Evolutionary conservation across 2,329 filamentous ascomycete genomes (phyloP).

Genomic region (Beauveria bassiana): DNA sequence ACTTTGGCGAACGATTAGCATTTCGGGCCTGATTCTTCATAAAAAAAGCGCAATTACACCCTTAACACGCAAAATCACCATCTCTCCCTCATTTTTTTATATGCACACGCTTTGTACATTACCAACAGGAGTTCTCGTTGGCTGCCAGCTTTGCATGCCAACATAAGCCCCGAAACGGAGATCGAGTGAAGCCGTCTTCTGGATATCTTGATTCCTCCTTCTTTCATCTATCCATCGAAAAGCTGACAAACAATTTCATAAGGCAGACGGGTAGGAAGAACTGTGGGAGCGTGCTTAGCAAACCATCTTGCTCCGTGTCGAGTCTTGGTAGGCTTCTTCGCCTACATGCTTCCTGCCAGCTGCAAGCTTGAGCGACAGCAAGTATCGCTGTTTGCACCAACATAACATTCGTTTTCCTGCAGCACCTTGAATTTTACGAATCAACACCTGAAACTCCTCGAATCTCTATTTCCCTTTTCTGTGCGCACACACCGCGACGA

Average conservation of each 20-base stretch:
- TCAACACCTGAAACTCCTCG: neutral
- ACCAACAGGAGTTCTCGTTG: neutral
- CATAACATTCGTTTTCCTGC: neutral
- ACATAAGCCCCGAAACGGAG: neutral
- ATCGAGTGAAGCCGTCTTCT: neutral
- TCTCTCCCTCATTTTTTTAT: neutral
- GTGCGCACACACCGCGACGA: neutral
- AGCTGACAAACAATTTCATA: no score
- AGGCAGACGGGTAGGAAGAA: neutral
- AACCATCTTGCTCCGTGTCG: neutral
- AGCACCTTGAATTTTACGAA: neutral
- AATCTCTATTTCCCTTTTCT: neutral
- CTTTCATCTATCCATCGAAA: neutral
- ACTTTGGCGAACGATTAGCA: no score
- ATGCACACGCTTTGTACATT: no score
- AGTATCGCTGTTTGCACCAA: conserved; percentile 3
- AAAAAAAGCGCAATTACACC: no score
- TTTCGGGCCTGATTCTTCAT: no score
- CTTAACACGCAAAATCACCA: neutral
- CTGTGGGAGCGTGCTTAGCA: neutral
- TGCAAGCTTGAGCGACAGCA: conserved; percentile 4
- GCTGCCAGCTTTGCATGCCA: neutral
- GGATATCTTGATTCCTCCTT: neutral
- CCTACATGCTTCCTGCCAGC: conserved; percentile 3
- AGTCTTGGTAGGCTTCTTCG: neutral